A percentile compares a stretch with the other conserved stretches of the same genome.
Conservation (phyloP, 2,329 filamentous ascomycete species). For the Pseudocercospora macadamiae region DNA sequence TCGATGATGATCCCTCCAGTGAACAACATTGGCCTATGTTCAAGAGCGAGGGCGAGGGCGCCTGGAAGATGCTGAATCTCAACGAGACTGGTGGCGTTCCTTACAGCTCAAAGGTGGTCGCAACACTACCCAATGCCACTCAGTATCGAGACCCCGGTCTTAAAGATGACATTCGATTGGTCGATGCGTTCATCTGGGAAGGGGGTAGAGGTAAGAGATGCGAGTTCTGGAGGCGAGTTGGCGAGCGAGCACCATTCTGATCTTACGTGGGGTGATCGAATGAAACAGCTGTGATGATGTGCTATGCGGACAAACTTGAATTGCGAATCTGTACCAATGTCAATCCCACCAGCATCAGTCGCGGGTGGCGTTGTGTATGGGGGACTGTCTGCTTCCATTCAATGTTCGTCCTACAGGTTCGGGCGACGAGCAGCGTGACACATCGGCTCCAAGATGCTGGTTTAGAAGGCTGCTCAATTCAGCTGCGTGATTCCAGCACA, state of each 20-base stretch:
- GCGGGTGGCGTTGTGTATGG: too few species aligned
- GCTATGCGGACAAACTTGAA: too few species aligned
- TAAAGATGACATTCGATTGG: conserved; percentile 46
- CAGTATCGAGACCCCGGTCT: conserved; percentile 37
- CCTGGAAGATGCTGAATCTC: conserved; percentile 43
- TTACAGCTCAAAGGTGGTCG: conserved; percentile 14
- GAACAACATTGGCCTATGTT: conserved; percentile 32
- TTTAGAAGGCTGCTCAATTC: too few species aligned
- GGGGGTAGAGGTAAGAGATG: conserved; percentile 51
- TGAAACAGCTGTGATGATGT: background rate
- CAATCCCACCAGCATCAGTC: too few species aligned
- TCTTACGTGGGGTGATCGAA: background rate
- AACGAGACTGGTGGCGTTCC: conserved; percentile 43
- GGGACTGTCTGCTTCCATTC: too few species aligned
- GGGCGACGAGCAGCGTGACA: too few species aligned
- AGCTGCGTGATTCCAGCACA: too few species aligned
- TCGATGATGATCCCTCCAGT: conserved; percentile 44
- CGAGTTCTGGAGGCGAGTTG: conserved; percentile 47
- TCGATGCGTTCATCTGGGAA: conserved; percentile 52
- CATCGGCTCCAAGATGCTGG: too few species aligned
- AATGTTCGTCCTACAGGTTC: too few species aligned
- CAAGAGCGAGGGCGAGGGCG: conserved; percentile 46
- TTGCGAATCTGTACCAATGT: too few species aligned
- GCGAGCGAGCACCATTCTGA: conserved; percentile 30
- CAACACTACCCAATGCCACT: conserved; percentile 12